Evolutionary conservation across 345 rosid genomes (phyloP).

Genomic region (Pistacia atlantica): DNA sequence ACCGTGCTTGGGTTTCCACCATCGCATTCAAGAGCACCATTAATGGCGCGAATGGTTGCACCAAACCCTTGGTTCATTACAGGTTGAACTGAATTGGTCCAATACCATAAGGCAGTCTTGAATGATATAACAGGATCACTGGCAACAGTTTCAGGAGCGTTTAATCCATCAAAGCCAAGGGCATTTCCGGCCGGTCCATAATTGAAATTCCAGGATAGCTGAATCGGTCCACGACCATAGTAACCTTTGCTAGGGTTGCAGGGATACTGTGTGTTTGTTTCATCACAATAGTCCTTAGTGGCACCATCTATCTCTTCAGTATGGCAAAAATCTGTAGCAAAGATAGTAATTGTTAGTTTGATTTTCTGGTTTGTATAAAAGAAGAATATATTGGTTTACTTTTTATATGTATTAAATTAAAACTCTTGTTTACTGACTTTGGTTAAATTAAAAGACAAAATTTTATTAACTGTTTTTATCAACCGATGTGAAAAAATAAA

Average conservation of each 20-base stretch:
- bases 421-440: too few species aligned
- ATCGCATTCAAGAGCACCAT: conserved; percentile 44
- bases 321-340: conserved; percentile 57
- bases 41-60: conserved; percentile 51
- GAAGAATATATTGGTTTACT: neutral
- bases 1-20: conserved; percentile 32
- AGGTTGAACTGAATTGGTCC: conserved; percentile 43
- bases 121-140: conserved; percentile 39
- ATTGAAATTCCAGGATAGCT: conserved; percentile 56
- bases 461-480: too few species aligned
- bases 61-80: conserved; percentile 48
- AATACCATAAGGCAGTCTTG: conserved; percentile 51
- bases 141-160: conserved; percentile 46
- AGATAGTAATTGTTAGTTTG: neutral
- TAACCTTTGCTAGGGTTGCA: conserved; percentile 52
- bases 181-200: conserved; percentile 48
- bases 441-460: too few species aligned
- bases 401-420: too few species aligned
- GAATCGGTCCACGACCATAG: conserved; percentile 53
- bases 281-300: conserved; percentile 49
- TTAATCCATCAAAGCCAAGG: conserved; percentile 42
- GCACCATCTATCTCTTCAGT: conserved; percentile 64
- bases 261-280: conserved; percentile 44
- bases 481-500: too few species aligned
- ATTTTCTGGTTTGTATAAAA: neutral